A percentile compares a stretch with the other conserved stretches of the same genome.
These are phyloP conservation scores for Chalciporus pseudorubinellus DNA, from an alignment of 768 basidiomycete genomes.

Conservation along the genomic window DNA sequence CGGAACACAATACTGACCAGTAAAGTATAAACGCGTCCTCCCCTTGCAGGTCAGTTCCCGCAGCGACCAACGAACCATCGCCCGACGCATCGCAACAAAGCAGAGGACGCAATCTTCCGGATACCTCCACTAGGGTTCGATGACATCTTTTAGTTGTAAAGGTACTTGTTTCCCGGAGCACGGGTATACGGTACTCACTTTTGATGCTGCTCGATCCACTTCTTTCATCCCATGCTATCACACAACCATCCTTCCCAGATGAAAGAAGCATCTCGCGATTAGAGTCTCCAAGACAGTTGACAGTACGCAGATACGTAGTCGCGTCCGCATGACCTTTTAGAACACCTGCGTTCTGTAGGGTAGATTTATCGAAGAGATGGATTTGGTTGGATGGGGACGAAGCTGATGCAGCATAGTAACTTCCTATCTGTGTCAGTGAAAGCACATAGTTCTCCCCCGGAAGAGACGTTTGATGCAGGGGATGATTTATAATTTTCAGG, in stretches of 20 bases:
- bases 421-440: conserved; percentile 46
- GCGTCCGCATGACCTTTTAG: conserved; percentile 58
- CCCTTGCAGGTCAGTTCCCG: conserved; percentile 76
- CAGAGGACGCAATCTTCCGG: conserved; percentile 43
- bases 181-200: conserved; percentile 44
- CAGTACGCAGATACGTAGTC: conserved; percentile 53
- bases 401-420: conserved; percentile 62
- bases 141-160: conserved; percentile 40
- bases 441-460: conserved; percentile 58
- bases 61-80: conserved; percentile 72
- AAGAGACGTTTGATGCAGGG: conserved; percentile 33
- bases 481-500: conserved; percentile 16
- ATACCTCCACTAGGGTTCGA: conserved; percentile 44
- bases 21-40: conserved; percentile 83
- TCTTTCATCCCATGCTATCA: conserved; percentile 76
- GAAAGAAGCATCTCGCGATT: conserved; percentile 52
- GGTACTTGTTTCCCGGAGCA: conserved; percentile 4
- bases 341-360: conserved; percentile 44
- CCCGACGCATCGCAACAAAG: conserved; percentile 69
- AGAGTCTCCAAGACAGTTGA: conserved; percentile 40
- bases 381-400: conserved; percentile 62
- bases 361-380: conserved; percentile 61
- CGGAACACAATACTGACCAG: conserved; percentile 51
- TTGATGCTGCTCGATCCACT: conserved; percentile 48
- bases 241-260: conserved; percentile 67